Evolutionary conservation across 305 asterid species (phyloP).

Genomic region (Stenogyne calaminthoides): DNA sequence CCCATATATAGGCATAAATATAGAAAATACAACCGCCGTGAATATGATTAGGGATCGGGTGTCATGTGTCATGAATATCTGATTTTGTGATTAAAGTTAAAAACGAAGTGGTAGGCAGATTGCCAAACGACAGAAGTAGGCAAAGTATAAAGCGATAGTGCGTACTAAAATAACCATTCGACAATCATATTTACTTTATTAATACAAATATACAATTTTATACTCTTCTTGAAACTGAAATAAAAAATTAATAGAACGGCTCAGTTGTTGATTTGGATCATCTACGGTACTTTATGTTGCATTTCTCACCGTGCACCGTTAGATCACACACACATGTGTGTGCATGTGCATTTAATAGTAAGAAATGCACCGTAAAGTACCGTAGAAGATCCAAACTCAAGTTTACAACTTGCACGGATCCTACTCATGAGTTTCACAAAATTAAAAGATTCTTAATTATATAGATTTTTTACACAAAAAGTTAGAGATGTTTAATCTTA

Average conservation of each 20-base stretch:
- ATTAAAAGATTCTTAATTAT: background rate
- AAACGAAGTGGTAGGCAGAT: constrained; percentile 2
- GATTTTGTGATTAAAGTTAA: background rate
- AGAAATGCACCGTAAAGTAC: no score
- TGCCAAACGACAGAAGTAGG: constrained; percentile 21
- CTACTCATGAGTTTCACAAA: background rate
- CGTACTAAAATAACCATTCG: background rate
- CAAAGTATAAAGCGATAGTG: background rate
- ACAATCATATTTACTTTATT: no score
- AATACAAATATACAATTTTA: no score
- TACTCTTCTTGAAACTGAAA: background rate
- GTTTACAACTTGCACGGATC: no score
- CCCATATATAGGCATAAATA: background rate
- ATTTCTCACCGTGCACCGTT: no score
- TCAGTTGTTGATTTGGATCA: no score
- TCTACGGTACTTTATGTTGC: no score
- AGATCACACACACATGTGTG: no score
- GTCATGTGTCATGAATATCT: background rate
- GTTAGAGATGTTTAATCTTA: background rate
- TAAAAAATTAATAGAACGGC: background rate
- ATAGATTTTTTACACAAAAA: background rate
- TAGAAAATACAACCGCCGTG: background rate
- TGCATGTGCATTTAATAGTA: no score
- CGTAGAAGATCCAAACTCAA: no score
- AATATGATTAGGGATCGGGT: background rate